phyloP scores from a whole-genome alignment of 225 moss, liverwort and hornwort species.

The Pleurozium schreberi region DNA sequence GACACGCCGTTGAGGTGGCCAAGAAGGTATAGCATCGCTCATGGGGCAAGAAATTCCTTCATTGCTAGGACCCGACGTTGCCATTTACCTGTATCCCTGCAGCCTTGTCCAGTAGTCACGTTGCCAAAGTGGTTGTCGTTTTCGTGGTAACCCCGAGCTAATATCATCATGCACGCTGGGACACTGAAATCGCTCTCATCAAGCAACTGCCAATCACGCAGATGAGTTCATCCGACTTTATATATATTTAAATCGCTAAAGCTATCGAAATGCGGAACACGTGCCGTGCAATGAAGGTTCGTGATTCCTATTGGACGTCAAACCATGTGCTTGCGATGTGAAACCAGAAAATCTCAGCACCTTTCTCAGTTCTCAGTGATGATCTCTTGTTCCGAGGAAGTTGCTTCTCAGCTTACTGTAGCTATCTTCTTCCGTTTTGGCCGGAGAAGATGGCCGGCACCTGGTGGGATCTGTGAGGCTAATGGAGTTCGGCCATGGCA shows the following conservation, averaged over 20 bases:
- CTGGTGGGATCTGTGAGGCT: background rate
- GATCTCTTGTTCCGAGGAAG: background rate
- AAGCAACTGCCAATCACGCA: background rate
- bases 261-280: no score
- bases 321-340: background rate
- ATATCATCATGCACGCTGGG: no score
- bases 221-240: no score
- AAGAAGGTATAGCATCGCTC: conserved; percentile 59
- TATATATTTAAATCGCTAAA: no score
- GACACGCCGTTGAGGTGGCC: conserved; percentile 51
- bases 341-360: background rate
- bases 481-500: no score
- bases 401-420: no score
- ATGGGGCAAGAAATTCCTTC: conserved; percentile 7
- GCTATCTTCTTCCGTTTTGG: background rate
- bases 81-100: no score
- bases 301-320: background rate
- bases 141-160: background rate
- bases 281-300: background rate
- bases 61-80: background rate
- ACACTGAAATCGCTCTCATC: no score
- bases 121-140: background rate
- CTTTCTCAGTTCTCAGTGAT: no score
- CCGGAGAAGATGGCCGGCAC: background rate
- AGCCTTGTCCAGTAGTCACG: no score